Conservation (phyloP, 2,329 filamentous ascomycete genomes). For the Colletotrichum sp. region DNA sequence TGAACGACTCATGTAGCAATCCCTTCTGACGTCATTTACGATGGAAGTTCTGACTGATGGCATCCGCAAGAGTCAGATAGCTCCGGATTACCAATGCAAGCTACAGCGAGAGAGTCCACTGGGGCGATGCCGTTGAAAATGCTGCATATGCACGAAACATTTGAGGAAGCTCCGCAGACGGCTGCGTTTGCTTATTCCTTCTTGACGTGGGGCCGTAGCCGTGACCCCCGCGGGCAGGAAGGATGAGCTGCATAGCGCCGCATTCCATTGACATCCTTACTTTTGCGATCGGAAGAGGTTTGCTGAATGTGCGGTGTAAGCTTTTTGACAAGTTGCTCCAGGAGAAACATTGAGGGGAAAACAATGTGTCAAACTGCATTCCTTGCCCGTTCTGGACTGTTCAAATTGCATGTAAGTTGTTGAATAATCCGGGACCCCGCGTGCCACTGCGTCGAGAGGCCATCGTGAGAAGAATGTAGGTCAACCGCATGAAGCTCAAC, state of each 20-base stretch:
- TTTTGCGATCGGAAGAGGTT: background rate
- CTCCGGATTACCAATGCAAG: background rate
- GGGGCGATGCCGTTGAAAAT: background rate
- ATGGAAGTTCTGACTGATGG: background rate
- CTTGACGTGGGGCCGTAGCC: background rate
- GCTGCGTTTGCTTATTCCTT: background rate
- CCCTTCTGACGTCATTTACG: background rate
- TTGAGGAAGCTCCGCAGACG: background rate
- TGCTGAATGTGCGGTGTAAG: background rate
- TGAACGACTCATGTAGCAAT: conserved; percentile 3
- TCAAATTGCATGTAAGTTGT: background rate
- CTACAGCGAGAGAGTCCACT: background rate
- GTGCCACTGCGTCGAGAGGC: background rate
- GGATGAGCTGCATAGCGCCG: background rate
- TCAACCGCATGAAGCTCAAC: background rate
- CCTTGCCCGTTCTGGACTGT: conserved; percentile 3
- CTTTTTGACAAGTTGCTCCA: background rate
- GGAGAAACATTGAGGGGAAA: background rate
- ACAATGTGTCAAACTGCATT: background rate
- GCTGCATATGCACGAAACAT: background rate
- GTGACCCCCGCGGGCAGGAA: background rate
- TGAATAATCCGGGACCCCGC: background rate
- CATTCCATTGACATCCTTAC: background rate
- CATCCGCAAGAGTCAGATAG: background rate
- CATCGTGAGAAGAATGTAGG: background rate